These are phyloP conservation scores for Tolypocladium nubicola DNA, from an alignment of 2,329 filamentous ascomycete species.

Conservation along the genomic window DNA sequence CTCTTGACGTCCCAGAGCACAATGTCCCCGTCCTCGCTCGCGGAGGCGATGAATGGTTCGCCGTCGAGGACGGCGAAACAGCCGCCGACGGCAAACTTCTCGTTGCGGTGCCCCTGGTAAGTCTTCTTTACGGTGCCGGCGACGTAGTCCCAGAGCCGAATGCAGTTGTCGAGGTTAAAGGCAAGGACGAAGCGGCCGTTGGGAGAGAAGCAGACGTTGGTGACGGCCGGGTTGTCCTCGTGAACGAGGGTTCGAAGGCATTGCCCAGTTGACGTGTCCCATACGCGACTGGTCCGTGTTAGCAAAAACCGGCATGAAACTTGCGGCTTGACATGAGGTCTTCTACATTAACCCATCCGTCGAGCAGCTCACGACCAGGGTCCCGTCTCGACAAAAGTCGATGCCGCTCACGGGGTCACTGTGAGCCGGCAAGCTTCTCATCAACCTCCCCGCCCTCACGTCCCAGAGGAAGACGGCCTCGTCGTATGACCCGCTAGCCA, in stretches of 20 bases:
- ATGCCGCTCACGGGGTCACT: constrained; percentile 91
- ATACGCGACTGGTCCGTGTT: constrained; percentile 54
- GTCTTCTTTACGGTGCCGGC: constrained; percentile 89
- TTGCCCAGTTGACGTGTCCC: constrained; percentile 92
- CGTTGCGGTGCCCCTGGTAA: constrained; percentile 85
- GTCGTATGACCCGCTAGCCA: constrained; percentile 91
- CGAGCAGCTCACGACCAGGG: constrained; percentile 81
- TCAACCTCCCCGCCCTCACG: constrained; percentile 73
- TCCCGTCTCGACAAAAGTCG: constrained; percentile 87
- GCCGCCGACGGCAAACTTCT: constrained; percentile 73
- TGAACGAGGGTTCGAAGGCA: constrained; percentile 91
- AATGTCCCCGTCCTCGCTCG: constrained; percentile 79
- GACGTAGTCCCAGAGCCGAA: constrained; percentile 92
- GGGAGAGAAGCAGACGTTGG: constrained; percentile 82
- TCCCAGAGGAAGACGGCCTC: constrained; percentile 98
- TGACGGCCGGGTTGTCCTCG: constrained; percentile 87
- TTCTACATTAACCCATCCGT: constrained; percentile 77
- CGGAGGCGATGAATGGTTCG: constrained; percentile 60
- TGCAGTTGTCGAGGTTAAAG: constrained; percentile 80
- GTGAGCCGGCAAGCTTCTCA: constrained; percentile 87
- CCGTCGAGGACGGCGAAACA: constrained; percentile 57
- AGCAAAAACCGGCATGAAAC: constrained; percentile 2
- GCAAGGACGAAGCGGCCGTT: constrained; percentile 91
- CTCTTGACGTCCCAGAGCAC: constrained; percentile 84
- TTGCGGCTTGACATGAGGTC: constrained; percentile 1